Evolutionary conservation across 768 basidiomycete species (phyloP).

Genomic region (Austroboletus festivus): DNA sequence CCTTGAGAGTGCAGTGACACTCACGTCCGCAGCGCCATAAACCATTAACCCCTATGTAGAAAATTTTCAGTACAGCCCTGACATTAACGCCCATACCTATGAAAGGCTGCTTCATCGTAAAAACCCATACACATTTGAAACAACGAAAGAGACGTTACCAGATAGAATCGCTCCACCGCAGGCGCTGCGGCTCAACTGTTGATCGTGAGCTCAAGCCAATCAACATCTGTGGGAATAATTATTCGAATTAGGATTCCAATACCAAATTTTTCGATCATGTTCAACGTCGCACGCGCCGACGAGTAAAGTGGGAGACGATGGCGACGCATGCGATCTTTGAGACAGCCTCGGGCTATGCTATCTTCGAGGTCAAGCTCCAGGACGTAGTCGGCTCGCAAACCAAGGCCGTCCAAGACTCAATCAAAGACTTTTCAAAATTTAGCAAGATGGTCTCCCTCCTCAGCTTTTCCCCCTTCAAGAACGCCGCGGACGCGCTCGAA

Average conservation of each 20-base stretch:
- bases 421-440: conserved; percentile 85
- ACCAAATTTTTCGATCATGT: conserved; percentile 25
- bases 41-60: no score
- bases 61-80: conserved; percentile 3
- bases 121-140: no score
- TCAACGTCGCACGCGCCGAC: conserved; percentile 31
- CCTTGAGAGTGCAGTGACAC: not conserved
- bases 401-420: conserved; percentile 76
- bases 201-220: no score
- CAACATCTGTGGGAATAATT: conserved; percentile 12
- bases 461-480: conserved; percentile 94
- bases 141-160: no score
- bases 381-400: conserved; percentile 87
- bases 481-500: conserved; percentile 88
- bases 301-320: conserved; percentile 41
- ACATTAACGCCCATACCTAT: no score
- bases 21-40: conserved; percentile 2
- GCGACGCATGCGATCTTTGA: conserved; percentile 91
- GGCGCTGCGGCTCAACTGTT: no score
- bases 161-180: no score
- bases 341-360: conserved; percentile 89
- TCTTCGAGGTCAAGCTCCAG: conserved; percentile 82
- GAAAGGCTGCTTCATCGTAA: no score
- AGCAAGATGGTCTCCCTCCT: conserved; percentile 86
- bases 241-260: not conserved